A percentile compares a stretch with the other conserved stretches of the same genome.
phyloP scores from a whole-genome alignment of 441 rosid genomes.

The Eruca vesicaria region DNA sequence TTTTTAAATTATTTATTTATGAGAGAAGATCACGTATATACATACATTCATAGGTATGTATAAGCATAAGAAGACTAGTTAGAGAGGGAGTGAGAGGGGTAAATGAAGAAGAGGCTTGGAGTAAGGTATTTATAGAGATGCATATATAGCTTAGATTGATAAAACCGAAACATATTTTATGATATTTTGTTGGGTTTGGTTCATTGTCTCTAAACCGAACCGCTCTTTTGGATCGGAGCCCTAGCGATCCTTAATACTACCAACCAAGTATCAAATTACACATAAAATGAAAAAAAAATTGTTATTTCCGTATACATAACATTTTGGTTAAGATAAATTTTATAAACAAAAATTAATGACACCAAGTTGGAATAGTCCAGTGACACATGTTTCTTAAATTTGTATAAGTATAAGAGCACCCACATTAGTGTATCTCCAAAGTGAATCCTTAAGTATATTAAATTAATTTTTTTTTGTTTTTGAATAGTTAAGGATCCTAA shows the following conservation, averaged over 20 bases:
- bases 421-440: too few relatives aligned
- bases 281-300: too few relatives aligned
- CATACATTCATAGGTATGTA: not conserved
- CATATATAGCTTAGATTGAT: not conserved
- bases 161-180: not conserved
- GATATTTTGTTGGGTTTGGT: not conserved
- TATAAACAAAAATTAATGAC: not conserved
- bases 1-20: not conserved
- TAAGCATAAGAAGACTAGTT: slow-evolving; percentile 7
- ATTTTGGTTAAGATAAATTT: not conserved
- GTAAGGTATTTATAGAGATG: slow-evolving; percentile 22
- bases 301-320: too few relatives aligned
- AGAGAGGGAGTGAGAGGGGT: slow-evolving; percentile 15
- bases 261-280: not conserved
- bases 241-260: not conserved
- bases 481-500: too few relatives aligned
- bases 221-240: not conserved
- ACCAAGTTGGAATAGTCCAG: not conserved
- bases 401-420: too few relatives aligned
- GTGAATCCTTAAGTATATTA: too few relatives aligned
- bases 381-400: not conserved
- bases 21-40: not conserved
- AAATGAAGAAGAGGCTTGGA: slow-evolving; percentile 13
- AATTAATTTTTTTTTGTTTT: too few relatives aligned
- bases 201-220: not conserved